Percentiles rank a stretch among this genome's conserved stretches.
Conservation (phyloP, 2,329 filamentous ascomycete species). For the Trichoderma breve region DNA sequence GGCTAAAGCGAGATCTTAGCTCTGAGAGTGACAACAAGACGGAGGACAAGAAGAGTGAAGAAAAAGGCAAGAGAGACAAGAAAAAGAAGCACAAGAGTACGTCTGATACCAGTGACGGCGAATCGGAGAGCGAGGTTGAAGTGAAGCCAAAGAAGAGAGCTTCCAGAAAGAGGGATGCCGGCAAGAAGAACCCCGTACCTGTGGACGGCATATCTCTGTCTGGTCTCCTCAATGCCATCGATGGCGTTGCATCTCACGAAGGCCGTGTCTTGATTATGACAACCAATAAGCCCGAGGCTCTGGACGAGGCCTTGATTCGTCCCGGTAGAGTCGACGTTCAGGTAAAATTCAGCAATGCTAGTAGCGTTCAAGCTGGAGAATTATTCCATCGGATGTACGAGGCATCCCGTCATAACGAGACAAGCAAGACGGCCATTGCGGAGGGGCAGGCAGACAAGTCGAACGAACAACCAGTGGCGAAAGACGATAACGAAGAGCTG, state of each 20-base stretch:
- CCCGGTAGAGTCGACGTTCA: constrained; percentile 72
- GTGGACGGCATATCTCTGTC: constrained; percentile 65
- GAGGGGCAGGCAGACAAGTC: neutral
- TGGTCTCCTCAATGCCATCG: constrained; percentile 78
- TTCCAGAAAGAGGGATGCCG: constrained; percentile 12
- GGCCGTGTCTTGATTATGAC: constrained; percentile 80
- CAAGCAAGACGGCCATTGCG: constrained; percentile 1
- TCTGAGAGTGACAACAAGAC: constrained; percentile 29
- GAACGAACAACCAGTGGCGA: neutral
- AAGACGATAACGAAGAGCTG: constrained; percentile 12
- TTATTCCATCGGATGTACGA: constrained; percentile 63
- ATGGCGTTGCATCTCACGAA: constrained; percentile 77
- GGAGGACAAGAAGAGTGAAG: constrained; percentile 18
- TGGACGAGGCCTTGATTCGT: constrained; percentile 71
- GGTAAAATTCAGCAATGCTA: constrained; percentile 61
- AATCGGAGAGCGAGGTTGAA: constrained; percentile 26
- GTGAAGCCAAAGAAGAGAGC: constrained; percentile 25
- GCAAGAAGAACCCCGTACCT: constrained; percentile 22
- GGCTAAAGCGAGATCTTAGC: constrained; percentile 47
- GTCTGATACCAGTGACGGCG: constrained; percentile 27
- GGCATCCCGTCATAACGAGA: constrained; percentile 29
- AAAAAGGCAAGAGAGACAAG: constrained; percentile 23
- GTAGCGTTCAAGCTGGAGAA: constrained; percentile 52
- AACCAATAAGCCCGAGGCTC: constrained; percentile 70
- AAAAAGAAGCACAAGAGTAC: constrained; percentile 30